Percentiles rank a stretch among this genome's conserved stretches.
These are phyloP conservation scores for Mariannaea elegans DNA, from an alignment of 2,329 filamentous ascomycete species.

Conservation along the genomic window DNA sequence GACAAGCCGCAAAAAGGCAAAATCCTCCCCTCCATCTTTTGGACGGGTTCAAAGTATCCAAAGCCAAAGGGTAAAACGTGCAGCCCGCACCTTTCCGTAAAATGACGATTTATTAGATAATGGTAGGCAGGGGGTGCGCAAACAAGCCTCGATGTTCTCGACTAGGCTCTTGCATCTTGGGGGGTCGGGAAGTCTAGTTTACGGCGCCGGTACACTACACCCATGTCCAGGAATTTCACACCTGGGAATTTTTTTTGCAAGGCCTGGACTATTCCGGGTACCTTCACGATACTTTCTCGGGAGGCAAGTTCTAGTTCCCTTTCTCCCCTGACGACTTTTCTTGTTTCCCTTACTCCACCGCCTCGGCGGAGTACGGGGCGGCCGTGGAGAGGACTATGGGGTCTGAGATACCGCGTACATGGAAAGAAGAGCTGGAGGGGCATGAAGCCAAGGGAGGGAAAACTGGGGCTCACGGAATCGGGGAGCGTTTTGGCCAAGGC, in stretches of 20 bases:
- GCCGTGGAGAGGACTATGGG: slow-evolving; percentile 4
- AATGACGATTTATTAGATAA: slow-evolving; percentile 22
- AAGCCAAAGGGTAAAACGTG: slow-evolving; percentile 9
- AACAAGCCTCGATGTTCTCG: slow-evolving; percentile 17
- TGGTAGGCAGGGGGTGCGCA: slow-evolving; percentile 13
- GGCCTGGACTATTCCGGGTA: slow-evolving; percentile 20
- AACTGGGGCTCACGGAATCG: slow-evolving; percentile 7
- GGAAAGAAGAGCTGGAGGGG: slow-evolving; percentile 14
- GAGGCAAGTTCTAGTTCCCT: slow-evolving; percentile 14
- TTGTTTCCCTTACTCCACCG: slow-evolving; percentile 10
- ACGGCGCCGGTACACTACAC: no score
- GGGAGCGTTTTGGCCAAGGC: no score
- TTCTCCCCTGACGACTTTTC: not conserved
- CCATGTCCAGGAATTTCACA: slow-evolving; percentile 6
- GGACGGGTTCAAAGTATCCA: not conserved
- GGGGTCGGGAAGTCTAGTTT: slow-evolving; percentile 11
- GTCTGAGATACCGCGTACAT: not conserved
- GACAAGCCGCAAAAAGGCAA: slow-evolving; percentile 16
- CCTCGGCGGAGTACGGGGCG: slow-evolving; percentile 33
- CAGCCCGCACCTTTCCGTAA: slow-evolving; percentile 22
- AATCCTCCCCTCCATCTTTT: slow-evolving; percentile 4
- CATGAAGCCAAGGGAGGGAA: not conserved
- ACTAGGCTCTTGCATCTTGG: slow-evolving; percentile 15
- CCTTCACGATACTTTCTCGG: slow-evolving; percentile 18
- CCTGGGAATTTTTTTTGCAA: not conserved